Evolutionary conservation across 768 basidiomycete species (phyloP).

Genomic region (Lyophyllum shimeji): DNA sequence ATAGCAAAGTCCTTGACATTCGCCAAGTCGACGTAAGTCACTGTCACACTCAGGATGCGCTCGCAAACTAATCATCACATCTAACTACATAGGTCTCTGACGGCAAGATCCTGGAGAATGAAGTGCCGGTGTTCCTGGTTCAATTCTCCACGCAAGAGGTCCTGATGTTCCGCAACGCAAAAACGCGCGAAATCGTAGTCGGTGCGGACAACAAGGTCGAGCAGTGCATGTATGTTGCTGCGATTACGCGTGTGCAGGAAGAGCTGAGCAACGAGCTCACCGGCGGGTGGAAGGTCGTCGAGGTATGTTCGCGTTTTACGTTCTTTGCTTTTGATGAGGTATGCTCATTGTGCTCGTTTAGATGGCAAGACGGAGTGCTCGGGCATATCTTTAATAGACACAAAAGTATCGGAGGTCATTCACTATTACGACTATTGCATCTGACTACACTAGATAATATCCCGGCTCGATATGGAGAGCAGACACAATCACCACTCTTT

Average conservation of each 20-base stretch:
- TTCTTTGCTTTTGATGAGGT: background rate
- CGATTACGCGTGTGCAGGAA: slow-evolving; percentile 83
- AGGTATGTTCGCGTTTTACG: slow-evolving; percentile 52
- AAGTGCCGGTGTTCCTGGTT: slow-evolving; percentile 87
- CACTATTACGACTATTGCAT: slow-evolving; percentile 13
- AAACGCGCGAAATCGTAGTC: slow-evolving; percentile 82
- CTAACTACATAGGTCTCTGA: slow-evolving; percentile 60
- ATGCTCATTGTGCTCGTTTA: slow-evolving; percentile 15
- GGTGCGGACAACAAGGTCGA: slow-evolving; percentile 92
- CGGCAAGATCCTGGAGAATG: slow-evolving; percentile 89
- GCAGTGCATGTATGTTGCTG: slow-evolving; percentile 91
- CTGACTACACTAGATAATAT: slow-evolving; percentile 11
- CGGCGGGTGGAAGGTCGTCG: slow-evolving; percentile 97
- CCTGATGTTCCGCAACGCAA: slow-evolving; percentile 85
- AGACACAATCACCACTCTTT: slow-evolving; percentile 27
- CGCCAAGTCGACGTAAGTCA: slow-evolving; percentile 89
- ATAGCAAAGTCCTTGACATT: slow-evolving; percentile 95
- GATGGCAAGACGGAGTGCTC: slow-evolving; percentile 46
- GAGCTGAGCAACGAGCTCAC: slow-evolving; percentile 92
- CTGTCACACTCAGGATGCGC: background rate
- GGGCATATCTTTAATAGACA: slow-evolving; percentile 47
- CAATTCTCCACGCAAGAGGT: slow-evolving; percentile 95
- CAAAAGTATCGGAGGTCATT: slow-evolving; percentile 19
- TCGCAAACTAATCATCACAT: background rate
- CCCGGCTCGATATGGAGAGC: slow-evolving; percentile 3